These are phyloP conservation scores for Colletotrichum coccodes DNA, from an alignment of 2,329 filamentous ascomycete species.

Conservation along the genomic window DNA sequence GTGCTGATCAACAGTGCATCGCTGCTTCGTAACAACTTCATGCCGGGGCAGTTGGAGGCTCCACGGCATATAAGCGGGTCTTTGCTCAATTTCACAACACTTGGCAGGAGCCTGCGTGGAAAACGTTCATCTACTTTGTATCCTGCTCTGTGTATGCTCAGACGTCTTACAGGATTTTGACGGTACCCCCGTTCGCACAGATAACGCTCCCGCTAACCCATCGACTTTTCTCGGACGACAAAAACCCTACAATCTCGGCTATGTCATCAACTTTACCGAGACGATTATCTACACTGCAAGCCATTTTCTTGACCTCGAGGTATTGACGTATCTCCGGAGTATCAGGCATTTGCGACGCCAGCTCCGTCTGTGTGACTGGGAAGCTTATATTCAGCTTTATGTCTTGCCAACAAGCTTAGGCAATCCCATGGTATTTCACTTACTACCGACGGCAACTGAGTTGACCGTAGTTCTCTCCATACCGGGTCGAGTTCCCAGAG, in stretches of 20 bases:
- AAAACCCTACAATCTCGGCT: not conserved
- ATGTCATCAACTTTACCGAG: not conserved
- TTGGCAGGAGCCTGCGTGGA: too few species aligned
- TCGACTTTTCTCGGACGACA: not conserved
- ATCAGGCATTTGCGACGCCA: not conserved
- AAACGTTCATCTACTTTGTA: too few species aligned
- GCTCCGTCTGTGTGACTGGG: not conserved
- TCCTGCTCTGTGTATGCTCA: too few species aligned
- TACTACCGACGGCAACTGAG: not conserved
- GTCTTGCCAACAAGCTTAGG: not conserved
- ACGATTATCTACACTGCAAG: not conserved
- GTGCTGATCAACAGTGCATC: too few species aligned
- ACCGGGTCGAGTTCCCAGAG: not conserved
- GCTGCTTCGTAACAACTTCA: too few species aligned
- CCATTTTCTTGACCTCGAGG: not conserved
- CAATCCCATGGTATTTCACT: not conserved
- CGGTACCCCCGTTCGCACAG: not conserved
- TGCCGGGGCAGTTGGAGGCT: too few species aligned
- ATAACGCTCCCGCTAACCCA: not conserved
- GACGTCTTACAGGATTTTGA: not conserved
- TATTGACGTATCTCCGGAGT: not conserved
- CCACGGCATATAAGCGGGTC: too few species aligned
- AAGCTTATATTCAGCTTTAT: not conserved
- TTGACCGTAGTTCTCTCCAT: not conserved
- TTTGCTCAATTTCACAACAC: too few species aligned